A percentile compares a stretch with the other conserved stretches of the same genome.
Evolutionary conservation across 768 basidiomycete genomes (phyloP).

Genomic region (Suillus variegatus): DNA sequence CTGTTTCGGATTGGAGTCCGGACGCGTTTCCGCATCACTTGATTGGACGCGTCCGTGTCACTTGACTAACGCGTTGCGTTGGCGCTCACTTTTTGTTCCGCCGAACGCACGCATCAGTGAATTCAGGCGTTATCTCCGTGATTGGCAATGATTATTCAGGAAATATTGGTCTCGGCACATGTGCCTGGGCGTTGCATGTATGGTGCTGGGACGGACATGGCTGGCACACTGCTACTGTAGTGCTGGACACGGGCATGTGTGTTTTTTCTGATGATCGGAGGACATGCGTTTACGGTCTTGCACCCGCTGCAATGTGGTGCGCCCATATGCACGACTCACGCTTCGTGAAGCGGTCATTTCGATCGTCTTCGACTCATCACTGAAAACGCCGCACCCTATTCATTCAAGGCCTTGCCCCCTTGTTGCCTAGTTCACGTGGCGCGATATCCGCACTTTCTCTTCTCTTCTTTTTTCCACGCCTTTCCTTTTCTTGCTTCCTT

Average conservation of each 20-base stretch:
- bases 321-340: neutral
- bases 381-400: neutral
- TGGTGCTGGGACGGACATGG: neutral
- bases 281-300: slow-evolving; percentile 1
- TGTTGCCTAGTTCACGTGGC: neutral
- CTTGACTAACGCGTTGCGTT: slow-evolving; percentile 30
- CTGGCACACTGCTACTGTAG: neutral
- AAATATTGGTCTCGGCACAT: neutral
- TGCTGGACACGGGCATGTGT: neutral
- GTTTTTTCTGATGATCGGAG: neutral
- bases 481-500: slow-evolving; percentile 1
- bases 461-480: neutral
- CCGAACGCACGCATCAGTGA: neutral
- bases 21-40: neutral
- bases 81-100: neutral
- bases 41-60: neutral
- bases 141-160: neutral
- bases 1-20: neutral
- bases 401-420: neutral
- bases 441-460: neutral
- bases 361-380: neutral
- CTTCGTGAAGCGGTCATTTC: neutral
- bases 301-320: neutral
- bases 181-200: neutral
- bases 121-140: slow-evolving; percentile 14